Percentiles rank a stretch among this genome's conserved stretches.
Evolutionary conservation across 345 rosid species (phyloP).

Genomic region (Acer saccharum): DNA sequence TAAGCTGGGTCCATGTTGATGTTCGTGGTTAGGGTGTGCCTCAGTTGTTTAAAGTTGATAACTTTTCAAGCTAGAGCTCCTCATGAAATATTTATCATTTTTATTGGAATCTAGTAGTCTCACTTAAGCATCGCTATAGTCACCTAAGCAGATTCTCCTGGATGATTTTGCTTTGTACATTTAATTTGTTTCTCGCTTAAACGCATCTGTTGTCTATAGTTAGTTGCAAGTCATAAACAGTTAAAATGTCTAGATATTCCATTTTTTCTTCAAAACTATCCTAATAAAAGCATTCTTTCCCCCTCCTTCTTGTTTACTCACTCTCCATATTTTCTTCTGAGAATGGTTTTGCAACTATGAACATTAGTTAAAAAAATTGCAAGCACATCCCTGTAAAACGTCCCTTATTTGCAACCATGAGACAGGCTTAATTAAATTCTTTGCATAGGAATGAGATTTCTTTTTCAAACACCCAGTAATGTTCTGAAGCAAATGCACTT

Average conservation of each 20-base stretch:
- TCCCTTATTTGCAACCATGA: background rate
- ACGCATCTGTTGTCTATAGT: background rate
- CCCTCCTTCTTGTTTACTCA: background rate
- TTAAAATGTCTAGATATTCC: background rate
- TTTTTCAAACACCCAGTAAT: background rate
- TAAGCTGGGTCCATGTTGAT: background rate
- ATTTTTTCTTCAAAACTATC: background rate
- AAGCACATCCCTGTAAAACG: background rate
- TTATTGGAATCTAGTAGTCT: background rate
- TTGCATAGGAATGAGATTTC: background rate
- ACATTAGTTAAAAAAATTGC: background rate
- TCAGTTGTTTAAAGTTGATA: background rate
- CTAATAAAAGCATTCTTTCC: background rate
- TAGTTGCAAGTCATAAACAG: background rate
- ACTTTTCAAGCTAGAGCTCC: background rate
- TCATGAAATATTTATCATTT: background rate
- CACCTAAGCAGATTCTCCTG: background rate
- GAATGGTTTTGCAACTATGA: background rate
- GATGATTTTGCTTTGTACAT: background rate
- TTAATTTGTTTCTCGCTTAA: background rate
- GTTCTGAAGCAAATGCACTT: background rate
- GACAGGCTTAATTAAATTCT: background rate
- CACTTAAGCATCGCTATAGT: background rate
- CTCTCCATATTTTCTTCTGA: background rate
- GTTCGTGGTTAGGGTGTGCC: background rate